A percentile compares a stretch with the other conserved stretches of the same genome.
Conservation (phyloP, 441 rosid genomes). For the Gossypium trilobum region DNA sequence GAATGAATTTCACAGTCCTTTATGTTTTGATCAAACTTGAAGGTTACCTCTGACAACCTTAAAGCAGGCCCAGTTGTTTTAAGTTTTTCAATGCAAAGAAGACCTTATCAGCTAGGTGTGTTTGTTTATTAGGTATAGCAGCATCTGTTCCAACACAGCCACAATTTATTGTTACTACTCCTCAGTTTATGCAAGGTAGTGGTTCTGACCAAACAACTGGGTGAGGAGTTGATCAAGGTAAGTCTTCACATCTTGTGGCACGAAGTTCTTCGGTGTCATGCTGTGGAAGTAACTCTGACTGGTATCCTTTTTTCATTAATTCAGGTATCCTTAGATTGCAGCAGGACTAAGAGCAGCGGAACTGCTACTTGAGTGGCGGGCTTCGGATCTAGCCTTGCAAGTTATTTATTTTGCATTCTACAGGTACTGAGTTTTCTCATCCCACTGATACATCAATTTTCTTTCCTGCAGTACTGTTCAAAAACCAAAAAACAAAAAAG, state of each 20-base stretch:
- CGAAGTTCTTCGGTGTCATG: neutral
- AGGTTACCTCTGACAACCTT: neutral
- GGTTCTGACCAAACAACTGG: constrained; percentile 74
- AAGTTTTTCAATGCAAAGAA: constrained; percentile 6
- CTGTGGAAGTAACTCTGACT: neutral
- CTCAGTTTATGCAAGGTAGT: constrained; percentile 66
- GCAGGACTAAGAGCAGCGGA: constrained; percentile 72
- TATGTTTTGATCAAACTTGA: neutral
- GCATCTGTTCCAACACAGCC: constrained; percentile 51
- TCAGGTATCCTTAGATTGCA: constrained; percentile 72
- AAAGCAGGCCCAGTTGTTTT: neutral
- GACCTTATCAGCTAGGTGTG: constrained; percentile 8
- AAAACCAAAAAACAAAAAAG: neutral
- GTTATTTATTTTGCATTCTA: constrained; percentile 63
- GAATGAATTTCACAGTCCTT: neutral
- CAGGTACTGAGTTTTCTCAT: constrained; percentile 41
- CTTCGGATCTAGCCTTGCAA: constrained; percentile 82
- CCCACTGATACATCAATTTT: neutral
- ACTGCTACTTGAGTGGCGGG: constrained; percentile 76
- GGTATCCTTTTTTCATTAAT: neutral
- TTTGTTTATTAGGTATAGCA: constrained; percentile 33
- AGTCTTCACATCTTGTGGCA: constrained; percentile 12
- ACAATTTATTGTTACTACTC: constrained; percentile 59
- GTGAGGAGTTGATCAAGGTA: constrained; percentile 59
- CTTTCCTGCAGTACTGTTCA: neutral